Evolutionary conservation across 768 basidiomycete species (phyloP), one percentile per base, ranked within the genome.

Genomic region (Guyanaporus albipodus): DNA sequence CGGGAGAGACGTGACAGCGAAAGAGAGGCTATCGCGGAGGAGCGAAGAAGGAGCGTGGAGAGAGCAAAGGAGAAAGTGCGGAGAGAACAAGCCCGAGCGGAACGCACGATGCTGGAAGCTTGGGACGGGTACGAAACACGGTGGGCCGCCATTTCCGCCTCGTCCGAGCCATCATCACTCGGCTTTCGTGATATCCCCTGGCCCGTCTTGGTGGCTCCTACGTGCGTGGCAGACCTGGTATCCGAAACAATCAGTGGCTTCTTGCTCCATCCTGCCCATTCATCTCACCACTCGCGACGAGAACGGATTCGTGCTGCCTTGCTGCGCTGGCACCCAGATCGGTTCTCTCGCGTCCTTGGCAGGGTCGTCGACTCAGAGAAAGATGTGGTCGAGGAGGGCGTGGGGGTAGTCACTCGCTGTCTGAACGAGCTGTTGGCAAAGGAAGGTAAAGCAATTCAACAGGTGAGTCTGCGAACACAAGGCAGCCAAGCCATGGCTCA

Each of bases 301-400:
- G 85, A 88, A 44, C 73, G 85, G 48, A 75, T 88, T 49, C 76
- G 80, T 37, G 71, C 64, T 22, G 86, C 84, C 0, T 74, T 85
- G 63, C 75, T 85, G 18, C 73, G 85, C 34, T 90, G 87, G 87
- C 88, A 91, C 59, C 89, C 88, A 4, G 88, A 91, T 64, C 70
- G 85, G 36, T 89, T 89, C 68, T 67, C 76, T 46, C 69, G 83
- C 31, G 50, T 85, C 34, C 62, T 85, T 43, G 62, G 57, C 12
- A 72, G 78, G 56, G 78, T 88, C 3, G 60, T 56, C 4, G 75
- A 74, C 29, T 67, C 68, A 38, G 85, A 89, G 29, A 77, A 59
- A 57, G 68, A 52, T 17, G 55, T 54, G 26, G 79, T 88, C 5
- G 79, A 85, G 55, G 77, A 78, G 49, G 80, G 76, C 0, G 83